Percentiles rank a stretch among this genome's conserved stretches.
Evolutionary conservation across 202 grass and related monocot species (phyloP).

Genomic region (Zoysia matrella): DNA sequence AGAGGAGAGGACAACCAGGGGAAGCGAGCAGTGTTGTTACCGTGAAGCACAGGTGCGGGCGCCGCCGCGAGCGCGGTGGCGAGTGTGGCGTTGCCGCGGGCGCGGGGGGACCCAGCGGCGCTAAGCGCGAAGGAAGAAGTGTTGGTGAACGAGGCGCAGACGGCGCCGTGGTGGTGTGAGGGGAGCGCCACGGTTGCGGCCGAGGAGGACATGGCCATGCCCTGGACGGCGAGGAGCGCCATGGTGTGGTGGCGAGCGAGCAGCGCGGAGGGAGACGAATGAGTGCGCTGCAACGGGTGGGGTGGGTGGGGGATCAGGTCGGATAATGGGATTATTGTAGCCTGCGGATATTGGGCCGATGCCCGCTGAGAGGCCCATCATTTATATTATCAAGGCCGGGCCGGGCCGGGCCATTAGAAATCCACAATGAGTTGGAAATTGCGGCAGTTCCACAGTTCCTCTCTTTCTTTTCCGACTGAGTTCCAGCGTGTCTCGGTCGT

Average conservation of each 20-base stretch:
- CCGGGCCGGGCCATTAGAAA: background rate
- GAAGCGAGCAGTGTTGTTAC: background rate
- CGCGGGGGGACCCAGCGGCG: conserved; percentile 22
- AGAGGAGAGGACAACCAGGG: background rate
- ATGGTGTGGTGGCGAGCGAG: background rate
- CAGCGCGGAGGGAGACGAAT: background rate
- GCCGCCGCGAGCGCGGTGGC: conserved; percentile 23
- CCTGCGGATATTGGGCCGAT: too few relatives aligned
- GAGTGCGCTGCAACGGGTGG: background rate
- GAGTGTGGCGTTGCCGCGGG: conserved; percentile 7
- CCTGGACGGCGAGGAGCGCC: conserved; percentile 56
- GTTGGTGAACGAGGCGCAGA: background rate
- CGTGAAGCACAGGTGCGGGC: conserved; percentile 22
- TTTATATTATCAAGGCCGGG: too few relatives aligned
- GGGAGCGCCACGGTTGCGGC: conserved; percentile 14
- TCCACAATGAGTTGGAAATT: too few relatives aligned
- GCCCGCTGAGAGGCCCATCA: too few relatives aligned
- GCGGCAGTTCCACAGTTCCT: too few relatives aligned
- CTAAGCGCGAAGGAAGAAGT: conserved; percentile 36
- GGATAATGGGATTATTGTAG: conserved; percentile 20
- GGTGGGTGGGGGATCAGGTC: background rate
- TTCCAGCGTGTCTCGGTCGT: too few relatives aligned
- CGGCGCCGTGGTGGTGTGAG: conserved; percentile 35
- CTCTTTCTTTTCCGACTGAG: too few relatives aligned
- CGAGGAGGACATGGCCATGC: conserved; percentile 39